Conservation (phyloP, 108 stramenopile genomes). For the Asterionellopsis glacialis region DNA sequence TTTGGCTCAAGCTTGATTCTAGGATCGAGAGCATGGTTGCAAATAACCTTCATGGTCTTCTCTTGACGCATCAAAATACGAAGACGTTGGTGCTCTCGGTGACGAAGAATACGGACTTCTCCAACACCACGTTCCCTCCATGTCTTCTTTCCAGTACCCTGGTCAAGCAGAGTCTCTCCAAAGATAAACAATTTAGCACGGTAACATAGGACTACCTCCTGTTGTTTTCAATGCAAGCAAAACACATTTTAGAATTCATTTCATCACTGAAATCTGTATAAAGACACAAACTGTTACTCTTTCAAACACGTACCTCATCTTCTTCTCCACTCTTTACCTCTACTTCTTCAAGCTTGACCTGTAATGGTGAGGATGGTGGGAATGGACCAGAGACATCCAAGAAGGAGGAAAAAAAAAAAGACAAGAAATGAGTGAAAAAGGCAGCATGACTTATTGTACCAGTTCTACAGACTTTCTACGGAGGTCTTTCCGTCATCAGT, state of each 20-base stretch:
- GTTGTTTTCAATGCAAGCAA: background rate
- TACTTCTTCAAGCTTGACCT: slow-evolving; percentile 97
- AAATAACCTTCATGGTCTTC: slow-evolving; percentile 99
- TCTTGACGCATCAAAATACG: slow-evolving; percentile 98
- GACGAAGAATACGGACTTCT: slow-evolving; percentile 93
- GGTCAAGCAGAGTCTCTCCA: slow-evolving; percentile 96
- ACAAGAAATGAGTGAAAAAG: background rate
- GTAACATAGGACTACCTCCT: slow-evolving; percentile 55
- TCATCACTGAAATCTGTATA: background rate
- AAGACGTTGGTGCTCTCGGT: slow-evolving; percentile 83
- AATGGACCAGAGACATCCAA: slow-evolving; percentile 4
- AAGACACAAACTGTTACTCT: background rate
- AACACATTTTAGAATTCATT: no score
- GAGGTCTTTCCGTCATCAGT: background rate
- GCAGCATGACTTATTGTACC: slow-evolving; percentile 2
- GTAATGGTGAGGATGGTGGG: background rate
- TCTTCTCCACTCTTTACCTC: slow-evolving; percentile 98
- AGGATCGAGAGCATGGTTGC: slow-evolving; percentile 96
- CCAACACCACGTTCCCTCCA: slow-evolving; percentile 99
- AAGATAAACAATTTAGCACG: slow-evolving; percentile 95
- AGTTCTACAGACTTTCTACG: background rate
- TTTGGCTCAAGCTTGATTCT: slow-evolving; percentile 94
- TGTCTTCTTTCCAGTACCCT: slow-evolving; percentile 94
- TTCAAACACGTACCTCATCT: slow-evolving; percentile 75
- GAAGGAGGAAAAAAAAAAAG: background rate